A percentile compares a stretch with the other conserved stretches of the same genome.
These are phyloP conservation scores for Hygrophorus pudorinus DNA, from an alignment of 768 basidiomycete genomes.

Conservation along the genomic window DNA sequence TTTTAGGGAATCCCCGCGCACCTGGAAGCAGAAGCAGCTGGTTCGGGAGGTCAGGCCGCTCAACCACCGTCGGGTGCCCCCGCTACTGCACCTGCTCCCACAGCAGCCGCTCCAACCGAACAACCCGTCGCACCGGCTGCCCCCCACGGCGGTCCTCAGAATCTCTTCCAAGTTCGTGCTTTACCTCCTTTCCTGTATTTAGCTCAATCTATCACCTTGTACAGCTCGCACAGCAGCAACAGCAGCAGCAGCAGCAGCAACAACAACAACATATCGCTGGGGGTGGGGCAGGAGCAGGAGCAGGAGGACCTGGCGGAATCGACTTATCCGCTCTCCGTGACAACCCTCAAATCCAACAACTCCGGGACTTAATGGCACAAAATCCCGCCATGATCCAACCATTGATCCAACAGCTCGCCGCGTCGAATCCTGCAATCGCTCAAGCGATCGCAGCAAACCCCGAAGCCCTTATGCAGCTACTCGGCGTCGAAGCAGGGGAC, in stretches of 20 bases:
- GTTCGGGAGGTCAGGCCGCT: conserved; percentile 23
- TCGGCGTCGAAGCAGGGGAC: conserved; percentile 39
- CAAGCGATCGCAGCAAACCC: conserved; percentile 65
- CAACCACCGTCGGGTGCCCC: conserved; percentile 20
- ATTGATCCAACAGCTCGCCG: conserved; percentile 73
- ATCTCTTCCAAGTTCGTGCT: conserved; percentile 71
- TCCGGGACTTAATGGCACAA: conserved; percentile 60
- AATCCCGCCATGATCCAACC: conserved; percentile 77
- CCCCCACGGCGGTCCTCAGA: conserved; percentile 50
- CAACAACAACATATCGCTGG: conserved; percentile 23
- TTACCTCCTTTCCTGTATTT: neutral
- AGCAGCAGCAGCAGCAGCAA: conserved; percentile 28
- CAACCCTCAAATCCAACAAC: conserved; percentile 57
- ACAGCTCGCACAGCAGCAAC: conserved; percentile 68
- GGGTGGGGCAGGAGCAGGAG: conserved; percentile 22
- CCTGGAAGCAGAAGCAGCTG: conserved; percentile 42
- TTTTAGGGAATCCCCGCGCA: conserved; percentile 72
- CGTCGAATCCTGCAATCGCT: conserved; percentile 65
- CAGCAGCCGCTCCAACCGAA: conserved; percentile 23
- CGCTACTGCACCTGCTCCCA: conserved; percentile 25
- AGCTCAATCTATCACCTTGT: conserved; percentile 2
- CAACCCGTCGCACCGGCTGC: conserved; percentile 15
- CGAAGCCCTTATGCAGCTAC: conserved; percentile 50
- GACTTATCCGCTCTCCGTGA: conserved; percentile 47
- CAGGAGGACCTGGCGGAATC: conserved; percentile 21